Conservation (phyloP, 805 yeast genomes). For the Hanseniaspora lachancei region DNA sequence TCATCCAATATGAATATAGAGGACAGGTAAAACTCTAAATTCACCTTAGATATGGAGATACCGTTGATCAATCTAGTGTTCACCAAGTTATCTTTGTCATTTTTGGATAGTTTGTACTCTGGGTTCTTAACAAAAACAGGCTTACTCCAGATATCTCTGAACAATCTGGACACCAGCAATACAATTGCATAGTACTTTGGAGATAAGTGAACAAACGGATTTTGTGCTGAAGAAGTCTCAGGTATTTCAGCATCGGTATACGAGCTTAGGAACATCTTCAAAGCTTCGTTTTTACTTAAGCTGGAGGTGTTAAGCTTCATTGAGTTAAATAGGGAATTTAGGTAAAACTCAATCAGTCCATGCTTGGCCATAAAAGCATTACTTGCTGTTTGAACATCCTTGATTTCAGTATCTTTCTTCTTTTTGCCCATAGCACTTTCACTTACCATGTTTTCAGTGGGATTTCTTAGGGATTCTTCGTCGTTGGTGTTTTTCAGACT, state of each 20-base stretch:
- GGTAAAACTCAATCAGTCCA: conserved; percentile 82
- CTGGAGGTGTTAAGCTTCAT: conserved; percentile 58
- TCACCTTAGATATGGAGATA: conserved; percentile 26
- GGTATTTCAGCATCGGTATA: neutral
- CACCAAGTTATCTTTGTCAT: conserved; percentile 26
- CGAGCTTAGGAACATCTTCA: conserved; percentile 29
- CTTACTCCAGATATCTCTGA: conserved; percentile 66
- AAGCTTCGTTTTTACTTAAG: conserved; percentile 31
- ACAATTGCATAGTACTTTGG: conserved; percentile 86
- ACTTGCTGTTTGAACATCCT: conserved; percentile 27
- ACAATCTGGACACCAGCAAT: conserved; percentile 60
- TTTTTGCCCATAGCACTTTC: neutral
- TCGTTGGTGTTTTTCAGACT: neutral
- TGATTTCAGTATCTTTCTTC: conserved; percentile 28
- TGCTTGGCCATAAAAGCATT: conserved; percentile 61
- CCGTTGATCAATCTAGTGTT: conserved; percentile 23
- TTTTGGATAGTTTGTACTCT: conserved; percentile 14
- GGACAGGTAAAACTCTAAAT: conserved; percentile 57
- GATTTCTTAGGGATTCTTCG: neutral
- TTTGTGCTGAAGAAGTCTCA: neutral
- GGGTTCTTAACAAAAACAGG: conserved; percentile 42
- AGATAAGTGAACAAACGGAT: conserved; percentile 54
- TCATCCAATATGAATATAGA: conserved; percentile 57
- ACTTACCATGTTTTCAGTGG: neutral
- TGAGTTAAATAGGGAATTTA: conserved; percentile 73